Base-by-base conservation (phyloP, 177 flowering plant genomes). In the Vitis hybrid region DNA sequence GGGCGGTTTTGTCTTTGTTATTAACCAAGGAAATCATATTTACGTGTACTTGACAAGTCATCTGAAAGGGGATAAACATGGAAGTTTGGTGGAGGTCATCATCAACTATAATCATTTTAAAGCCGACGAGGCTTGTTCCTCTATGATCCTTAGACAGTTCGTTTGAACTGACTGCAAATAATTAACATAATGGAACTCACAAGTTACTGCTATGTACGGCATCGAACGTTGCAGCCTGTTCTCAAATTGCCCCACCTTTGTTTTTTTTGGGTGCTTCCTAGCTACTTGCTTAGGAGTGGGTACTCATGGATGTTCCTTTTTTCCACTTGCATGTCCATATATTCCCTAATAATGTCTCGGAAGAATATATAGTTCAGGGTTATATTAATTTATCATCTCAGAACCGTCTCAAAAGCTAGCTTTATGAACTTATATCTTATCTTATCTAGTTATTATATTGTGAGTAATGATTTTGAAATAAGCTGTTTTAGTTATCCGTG, bases 21-120 rank as follows among this genome's bases (percentile, higher is more conserved):
- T 39, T 0, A 39, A 39, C 8, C 8, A 7, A 39, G 45, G 45
- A 39, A 51, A 60, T 56, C 61, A 66, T n/a, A 29, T 13, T 56
- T 60, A 56, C 26, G 60, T 66, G 29, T 55, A 29, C 45, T 10
- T 49, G 10, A 16, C 26, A 1, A 58, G 10, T 68, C 60, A 68
- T 60, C 71, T 22, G 8, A n/a, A 51, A 16, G 29, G 39, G 52
- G 66, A 61, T 52, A 62, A 56, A 33, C 62, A 67, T 56, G 7
- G 1, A 67, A 57, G 58, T 70, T 70, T 52, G 66, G 72, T 62
- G 60, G 16, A 52, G 33, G 58, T 62, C 65, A 39, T 70, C 49
- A 51, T 51, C n/a, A 45, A 45, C 7, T 4, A 58, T 53, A 49
- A 11, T 68, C 10, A 48, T 19, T 10, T 14, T 12, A 19, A 39